These are phyloP conservation scores for Babesia ovata DNA, from an alignment of 169 alveolate genomes.

Conservation along the genomic window DNA sequence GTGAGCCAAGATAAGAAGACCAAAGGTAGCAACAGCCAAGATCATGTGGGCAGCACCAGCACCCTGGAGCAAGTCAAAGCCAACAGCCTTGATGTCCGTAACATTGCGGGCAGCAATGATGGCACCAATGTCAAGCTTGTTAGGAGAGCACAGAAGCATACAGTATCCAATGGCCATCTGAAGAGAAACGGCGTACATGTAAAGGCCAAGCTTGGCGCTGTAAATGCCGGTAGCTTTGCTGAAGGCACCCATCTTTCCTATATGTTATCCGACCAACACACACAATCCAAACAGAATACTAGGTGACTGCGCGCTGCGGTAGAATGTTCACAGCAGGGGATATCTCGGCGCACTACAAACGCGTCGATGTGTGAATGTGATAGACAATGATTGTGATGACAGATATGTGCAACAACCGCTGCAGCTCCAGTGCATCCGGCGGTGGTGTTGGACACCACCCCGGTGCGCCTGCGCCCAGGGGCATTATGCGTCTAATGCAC, in stretches of 20 bases:
- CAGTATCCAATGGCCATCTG: slow-evolving; percentile 47
- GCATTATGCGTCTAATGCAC: no score
- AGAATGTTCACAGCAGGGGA: no score
- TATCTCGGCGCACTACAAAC: no score
- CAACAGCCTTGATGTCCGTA: slow-evolving; percentile 26
- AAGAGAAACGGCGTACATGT: slow-evolving; percentile 57
- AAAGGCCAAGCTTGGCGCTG: slow-evolving; percentile 61
- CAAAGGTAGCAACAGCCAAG: slow-evolving; percentile 44
- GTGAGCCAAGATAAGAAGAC: slow-evolving; percentile 39
- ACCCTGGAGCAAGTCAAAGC: slow-evolving; percentile 56
- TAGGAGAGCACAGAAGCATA: slow-evolving; percentile 60
- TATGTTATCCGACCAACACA: no score
- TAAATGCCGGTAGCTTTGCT: slow-evolving; percentile 54
- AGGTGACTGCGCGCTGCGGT: no score
- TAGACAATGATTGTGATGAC: no score
- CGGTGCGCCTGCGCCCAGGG: no score
- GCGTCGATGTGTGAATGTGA: no score
- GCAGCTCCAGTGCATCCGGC: no score
- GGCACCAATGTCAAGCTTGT: slow-evolving; percentile 31
- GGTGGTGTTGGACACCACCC: no score
- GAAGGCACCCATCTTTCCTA: slow-evolving; percentile 38
- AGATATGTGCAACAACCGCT: no score
- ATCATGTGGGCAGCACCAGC: slow-evolving; percentile 56
- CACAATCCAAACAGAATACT: no score
- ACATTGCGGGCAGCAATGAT: slow-evolving; percentile 37